Evolutionary conservation across 768 basidiomycete genomes (phyloP).

Genomic region (Hortiboletus campestris): DNA sequence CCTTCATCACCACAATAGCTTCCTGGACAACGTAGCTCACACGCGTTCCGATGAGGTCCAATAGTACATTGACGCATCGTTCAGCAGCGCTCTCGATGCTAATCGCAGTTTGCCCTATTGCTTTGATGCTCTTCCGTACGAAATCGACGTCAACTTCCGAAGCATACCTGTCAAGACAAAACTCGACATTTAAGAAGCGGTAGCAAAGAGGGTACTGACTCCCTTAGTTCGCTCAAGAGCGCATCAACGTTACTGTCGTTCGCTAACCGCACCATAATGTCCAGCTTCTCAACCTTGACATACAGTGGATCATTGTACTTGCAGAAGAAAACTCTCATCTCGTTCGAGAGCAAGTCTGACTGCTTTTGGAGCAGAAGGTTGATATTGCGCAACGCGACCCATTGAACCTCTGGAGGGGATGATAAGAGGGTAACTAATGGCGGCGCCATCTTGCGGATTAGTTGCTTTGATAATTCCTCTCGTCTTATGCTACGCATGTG

Average conservation of each 20-base stretch:
- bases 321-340: slow-evolving; percentile 99
- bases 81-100: slow-evolving; percentile 93
- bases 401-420: slow-evolving; percentile 96
- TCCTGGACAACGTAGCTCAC: slow-evolving; percentile 99
- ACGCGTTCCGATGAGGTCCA: slow-evolving; percentile 89
- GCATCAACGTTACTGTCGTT: slow-evolving; percentile 92
- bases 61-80: slow-evolving; percentile 88
- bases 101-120: slow-evolving; percentile 94
- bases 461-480: slow-evolving; percentile 80
- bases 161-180: slow-evolving; percentile 62
- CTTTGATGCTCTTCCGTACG: slow-evolving; percentile 90
- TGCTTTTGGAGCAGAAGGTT: slow-evolving; percentile 95
- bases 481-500: slow-evolving; percentile 82
- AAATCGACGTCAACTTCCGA: slow-evolving; percentile 99
- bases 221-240: slow-evolving; percentile 90
- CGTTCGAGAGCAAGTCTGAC: slow-evolving; percentile 84
- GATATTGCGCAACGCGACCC: slow-evolving; percentile 96
- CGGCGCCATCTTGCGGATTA: slow-evolving; percentile 96
- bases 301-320: slow-evolving; percentile 99
- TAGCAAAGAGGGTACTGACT: slow-evolving; percentile 51
- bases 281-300: slow-evolving; percentile 97
- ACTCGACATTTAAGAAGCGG: slow-evolving; percentile 1
- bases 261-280: slow-evolving; percentile 95
- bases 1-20: slow-evolving; percentile 99
- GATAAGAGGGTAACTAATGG: slow-evolving; percentile 94